Evolutionary conservation across 345 rosid genomes (phyloP).

Genomic region (Physaria fendleri): DNA sequence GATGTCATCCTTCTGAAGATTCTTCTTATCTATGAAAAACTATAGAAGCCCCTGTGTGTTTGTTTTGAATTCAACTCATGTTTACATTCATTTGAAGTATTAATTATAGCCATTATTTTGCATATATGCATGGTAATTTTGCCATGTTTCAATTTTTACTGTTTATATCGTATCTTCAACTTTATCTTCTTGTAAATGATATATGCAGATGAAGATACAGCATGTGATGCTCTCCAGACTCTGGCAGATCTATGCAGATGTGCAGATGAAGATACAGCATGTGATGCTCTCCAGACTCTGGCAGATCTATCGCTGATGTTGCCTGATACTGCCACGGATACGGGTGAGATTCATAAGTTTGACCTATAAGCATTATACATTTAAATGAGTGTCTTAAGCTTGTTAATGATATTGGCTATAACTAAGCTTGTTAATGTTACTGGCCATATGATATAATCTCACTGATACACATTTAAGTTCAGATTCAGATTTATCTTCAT

Average conservation of each 20-base stretch:
- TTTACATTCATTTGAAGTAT: slow-evolving; percentile 9
- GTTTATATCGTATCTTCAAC: background rate
- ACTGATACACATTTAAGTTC: background rate
- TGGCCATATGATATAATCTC: background rate
- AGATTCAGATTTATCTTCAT: background rate
- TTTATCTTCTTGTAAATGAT: slow-evolving; percentile 8
- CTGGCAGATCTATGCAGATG: too few relatives aligned
- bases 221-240: slow-evolving; percentile 74
- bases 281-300: slow-evolving; percentile 71
- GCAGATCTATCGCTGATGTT: slow-evolving; percentile 72
- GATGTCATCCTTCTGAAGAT: slow-evolving; percentile 10
- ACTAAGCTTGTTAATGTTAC: too few relatives aligned
- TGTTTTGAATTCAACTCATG: background rate
- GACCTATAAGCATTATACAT: slow-evolving; percentile 1
- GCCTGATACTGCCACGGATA: slow-evolving; percentile 60
- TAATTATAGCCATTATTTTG: background rate
- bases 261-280: slow-evolving; percentile 54
- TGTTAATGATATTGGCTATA: background rate
- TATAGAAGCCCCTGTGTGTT: background rate
- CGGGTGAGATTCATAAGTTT: slow-evolving; percentile 42
- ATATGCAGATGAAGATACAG: slow-evolving; percentile 48
- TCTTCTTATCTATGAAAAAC: slow-evolving; percentile 6
- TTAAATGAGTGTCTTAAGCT: slow-evolving; percentile 5
- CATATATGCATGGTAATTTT: background rate
- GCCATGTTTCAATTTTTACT: background rate